A percentile compares a stretch with the other conserved stretches of the same genome.
Evolutionary conservation across 768 basidiomycete species (phyloP).

Genomic region (Hygrocybe punicea): DNA sequence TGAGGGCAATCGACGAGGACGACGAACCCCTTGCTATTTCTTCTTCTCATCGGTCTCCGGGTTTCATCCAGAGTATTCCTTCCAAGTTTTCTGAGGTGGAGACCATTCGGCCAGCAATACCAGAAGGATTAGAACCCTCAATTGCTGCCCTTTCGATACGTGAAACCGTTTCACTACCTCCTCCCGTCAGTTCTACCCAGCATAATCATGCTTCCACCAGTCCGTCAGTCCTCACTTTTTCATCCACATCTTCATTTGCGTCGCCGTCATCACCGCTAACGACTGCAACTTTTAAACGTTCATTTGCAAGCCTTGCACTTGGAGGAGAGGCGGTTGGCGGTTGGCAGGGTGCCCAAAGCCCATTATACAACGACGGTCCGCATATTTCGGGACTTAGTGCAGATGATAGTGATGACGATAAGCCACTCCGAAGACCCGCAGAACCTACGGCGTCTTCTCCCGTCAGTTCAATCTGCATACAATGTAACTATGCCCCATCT

Average conservation of each 20-base stretch:
- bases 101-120: slow-evolving; percentile 39
- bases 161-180: slow-evolving; percentile 9
- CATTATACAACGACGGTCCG: slow-evolving; percentile 37
- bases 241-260: slow-evolving; percentile 21
- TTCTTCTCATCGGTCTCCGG: slow-evolving; percentile 34
- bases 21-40: slow-evolving; percentile 3
- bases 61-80: slow-evolving; percentile 53
- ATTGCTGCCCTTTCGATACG: slow-evolving; percentile 21
- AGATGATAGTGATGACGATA: slow-evolving; percentile 68
- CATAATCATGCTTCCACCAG: slow-evolving; percentile 28
- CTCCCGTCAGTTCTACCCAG: slow-evolving; percentile 16
- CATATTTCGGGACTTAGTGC: slow-evolving; percentile 28
- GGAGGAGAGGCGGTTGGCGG: slow-evolving; percentile 37
- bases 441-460: slow-evolving; percentile 26
- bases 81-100: slow-evolving; percentile 42
- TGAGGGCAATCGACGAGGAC: slow-evolving; percentile 5
- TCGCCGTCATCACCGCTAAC: slow-evolving; percentile 33
- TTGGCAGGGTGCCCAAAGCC: slow-evolving; percentile 53
- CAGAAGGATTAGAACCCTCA: slow-evolving; percentile 29
- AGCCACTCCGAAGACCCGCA: slow-evolving; percentile 48
- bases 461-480: slow-evolving; percentile 22
- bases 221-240: slow-evolving; percentile 28
- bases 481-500: neutral
- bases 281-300: slow-evolving; percentile 27
- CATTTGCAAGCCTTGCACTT: slow-evolving; percentile 39